Conservation (phyloP, 2,329 filamentous ascomycete genomes). For the Simplicillium aogashimaense region DNA sequence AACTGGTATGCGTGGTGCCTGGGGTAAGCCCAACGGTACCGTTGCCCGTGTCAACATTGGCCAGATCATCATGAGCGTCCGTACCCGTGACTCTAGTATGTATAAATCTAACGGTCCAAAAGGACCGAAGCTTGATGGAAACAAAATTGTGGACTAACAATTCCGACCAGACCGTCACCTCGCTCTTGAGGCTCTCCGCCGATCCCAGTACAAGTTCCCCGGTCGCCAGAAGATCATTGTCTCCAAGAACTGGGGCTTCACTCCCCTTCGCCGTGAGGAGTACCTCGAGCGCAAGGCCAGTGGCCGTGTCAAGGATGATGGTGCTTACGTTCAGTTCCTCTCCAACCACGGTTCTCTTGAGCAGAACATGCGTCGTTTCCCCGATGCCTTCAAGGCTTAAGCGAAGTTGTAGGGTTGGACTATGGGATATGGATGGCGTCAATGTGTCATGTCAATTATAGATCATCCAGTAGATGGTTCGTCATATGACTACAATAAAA, state of each 20-base stretch:
- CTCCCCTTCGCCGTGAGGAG: conserved; percentile 92
- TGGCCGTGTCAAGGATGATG: conserved; percentile 90
- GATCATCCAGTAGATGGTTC: conserved; percentile 20
- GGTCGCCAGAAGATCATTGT: conserved; percentile 99
- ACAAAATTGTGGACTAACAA: conserved; percentile 5
- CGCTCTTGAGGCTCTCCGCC: conserved; percentile 96
- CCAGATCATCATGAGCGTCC: conserved; percentile 95
- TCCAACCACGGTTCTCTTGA: conserved; percentile 80
- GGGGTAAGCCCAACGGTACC: conserved; percentile 97
- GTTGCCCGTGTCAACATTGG: conserved; percentile 99
- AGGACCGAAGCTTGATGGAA: not conserved
- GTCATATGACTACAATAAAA: conserved; percentile 21
- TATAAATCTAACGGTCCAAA: conserved; percentile 12
- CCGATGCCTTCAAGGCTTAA: conserved; percentile 70
- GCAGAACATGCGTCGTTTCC: conserved; percentile 90
- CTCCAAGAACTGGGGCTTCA: conserved; percentile 99
- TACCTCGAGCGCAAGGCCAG: conserved; percentile 92
- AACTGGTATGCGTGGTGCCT: conserved; percentile 99
- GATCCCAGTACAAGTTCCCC: conserved; percentile 99
- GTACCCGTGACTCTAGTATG: conserved; percentile 87
- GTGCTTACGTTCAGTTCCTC: conserved; percentile 99
- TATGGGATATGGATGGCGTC: conserved; percentile 34
- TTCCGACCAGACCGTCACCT: conserved; percentile 61
- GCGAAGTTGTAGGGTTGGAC: conserved; percentile 22
- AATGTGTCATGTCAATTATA: conserved; percentile 32